phyloP scores from a whole-genome alignment of 805 yeast genomes.

The Pichia nanzhaoensis region DNA sequence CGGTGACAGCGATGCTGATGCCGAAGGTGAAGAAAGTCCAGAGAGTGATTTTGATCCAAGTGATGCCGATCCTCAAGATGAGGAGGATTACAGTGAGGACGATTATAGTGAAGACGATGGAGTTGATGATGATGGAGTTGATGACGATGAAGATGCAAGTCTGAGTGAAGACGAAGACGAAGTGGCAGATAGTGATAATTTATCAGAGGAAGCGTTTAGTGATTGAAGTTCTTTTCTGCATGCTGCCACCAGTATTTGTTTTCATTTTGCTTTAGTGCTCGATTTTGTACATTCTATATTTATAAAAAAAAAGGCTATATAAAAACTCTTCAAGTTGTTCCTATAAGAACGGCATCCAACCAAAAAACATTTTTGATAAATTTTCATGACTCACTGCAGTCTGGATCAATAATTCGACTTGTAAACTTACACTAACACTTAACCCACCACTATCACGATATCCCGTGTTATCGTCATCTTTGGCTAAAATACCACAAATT shows the following conservation, averaged over 20 bases:
- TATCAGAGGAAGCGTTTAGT: slow-evolving; percentile 28
- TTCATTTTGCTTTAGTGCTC: background rate
- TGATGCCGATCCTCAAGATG: slow-evolving; percentile 56
- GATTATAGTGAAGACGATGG: slow-evolving; percentile 24
- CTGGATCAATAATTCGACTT: slow-evolving; percentile 81
- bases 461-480: slow-evolving; percentile 42
- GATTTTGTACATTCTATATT: slow-evolving; percentile 3
- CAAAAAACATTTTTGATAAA: slow-evolving; percentile 82
- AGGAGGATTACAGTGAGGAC: slow-evolving; percentile 34
- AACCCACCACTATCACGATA: slow-evolving; percentile 44
- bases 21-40: slow-evolving; percentile 53
- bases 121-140: slow-evolving; percentile 17
- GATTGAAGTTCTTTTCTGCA: slow-evolving; percentile 16
- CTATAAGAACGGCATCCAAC: slow-evolving; percentile 76
- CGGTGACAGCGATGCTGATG: slow-evolving; percentile 69
- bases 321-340: background rate
- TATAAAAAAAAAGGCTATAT: background rate
- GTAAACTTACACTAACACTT: slow-evolving; percentile 86
- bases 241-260: background rate
- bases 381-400: slow-evolving; percentile 70
- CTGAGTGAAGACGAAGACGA: slow-evolving; percentile 23
- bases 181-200: slow-evolving; percentile 26
- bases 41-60: slow-evolving; percentile 59
- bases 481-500: slow-evolving; percentile 73
- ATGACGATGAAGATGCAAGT: slow-evolving; percentile 21